Percentiles rank a stretch among this genome's conserved stretches.
Evolutionary conservation across 164 flowering plant species (phyloP).

Genomic region (Macadamia integrifolia): DNA sequence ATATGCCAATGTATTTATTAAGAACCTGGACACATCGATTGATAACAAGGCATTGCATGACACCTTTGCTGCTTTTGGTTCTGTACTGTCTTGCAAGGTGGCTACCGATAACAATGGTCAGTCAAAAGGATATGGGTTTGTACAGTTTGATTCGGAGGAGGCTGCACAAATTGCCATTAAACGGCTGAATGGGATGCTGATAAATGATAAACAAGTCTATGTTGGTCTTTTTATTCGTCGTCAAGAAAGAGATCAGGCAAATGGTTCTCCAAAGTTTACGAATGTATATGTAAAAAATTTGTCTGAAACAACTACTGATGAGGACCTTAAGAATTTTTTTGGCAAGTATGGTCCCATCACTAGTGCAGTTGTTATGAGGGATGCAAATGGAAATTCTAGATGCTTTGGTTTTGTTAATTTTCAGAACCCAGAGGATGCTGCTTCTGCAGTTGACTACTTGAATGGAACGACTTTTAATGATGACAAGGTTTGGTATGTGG

Average conservation of each 20-base stretch:
- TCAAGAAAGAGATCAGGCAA: constrained; percentile 44
- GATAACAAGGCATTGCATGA: constrained; percentile 18
- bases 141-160: constrained; percentile 41
- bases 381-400: constrained; percentile 58
- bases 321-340: constrained; percentile 58
- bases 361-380: constrained; percentile 69
- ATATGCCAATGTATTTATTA: constrained; percentile 37
- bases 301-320: constrained; percentile 48
- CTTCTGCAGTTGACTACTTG: constrained; percentile 58
- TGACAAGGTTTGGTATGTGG: constrained; percentile 67
- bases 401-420: constrained; percentile 85
- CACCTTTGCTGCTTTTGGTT: constrained; percentile 32
- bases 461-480: constrained; percentile 40
- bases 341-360: constrained; percentile 54
- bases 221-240: constrained; percentile 67
- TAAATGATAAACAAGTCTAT: constrained; percentile 68
- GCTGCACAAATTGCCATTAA: constrained; percentile 31
- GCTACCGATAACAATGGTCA: constrained; percentile 35
- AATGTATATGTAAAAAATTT: constrained; percentile 80
- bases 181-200: constrained; percentile 61
- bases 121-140: constrained; percentile 46
- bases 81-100: constrained; percentile 46
- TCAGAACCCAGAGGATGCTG: constrained; percentile 56
- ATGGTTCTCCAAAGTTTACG: constrained; percentile 49
- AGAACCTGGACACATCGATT: constrained; percentile 31